Percentiles rank a stretch among this genome's conserved stretches.
These are phyloP conservation scores for Zygoascus ofunaensis DNA, from an alignment of 805 yeast species.

Conservation along the genomic window DNA sequence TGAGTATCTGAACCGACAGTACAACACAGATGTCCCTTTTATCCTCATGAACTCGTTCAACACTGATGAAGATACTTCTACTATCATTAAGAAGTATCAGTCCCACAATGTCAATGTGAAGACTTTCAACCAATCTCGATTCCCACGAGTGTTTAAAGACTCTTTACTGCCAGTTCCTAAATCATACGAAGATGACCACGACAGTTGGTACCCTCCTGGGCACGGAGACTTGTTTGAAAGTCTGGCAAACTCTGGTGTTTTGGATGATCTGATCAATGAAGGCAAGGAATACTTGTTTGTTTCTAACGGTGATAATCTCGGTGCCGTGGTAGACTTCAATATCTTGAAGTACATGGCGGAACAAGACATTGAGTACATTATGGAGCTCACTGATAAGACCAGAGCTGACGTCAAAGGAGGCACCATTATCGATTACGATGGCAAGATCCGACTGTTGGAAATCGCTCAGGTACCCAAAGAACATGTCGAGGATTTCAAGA, in stretches of 20 bases:
- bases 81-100: slow-evolving; percentile 90
- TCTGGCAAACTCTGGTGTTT: slow-evolving; percentile 79
- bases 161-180: slow-evolving; percentile 94
- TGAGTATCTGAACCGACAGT: slow-evolving; percentile 83
- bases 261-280: slow-evolving; percentile 78
- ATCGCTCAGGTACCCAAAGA: slow-evolving; percentile 98
- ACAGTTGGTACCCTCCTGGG: slow-evolving; percentile 99
- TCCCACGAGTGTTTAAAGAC: slow-evolving; percentile 91
- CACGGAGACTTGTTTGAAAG: slow-evolving; percentile 97
- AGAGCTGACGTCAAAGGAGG: slow-evolving; percentile 99
- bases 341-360: slow-evolving; percentile 89
- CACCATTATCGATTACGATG: slow-evolving; percentile 92
- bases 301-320: slow-evolving; percentile 96
- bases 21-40: slow-evolving; percentile 89
- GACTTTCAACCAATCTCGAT: slow-evolving; percentile 96
- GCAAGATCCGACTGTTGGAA: slow-evolving; percentile 86
- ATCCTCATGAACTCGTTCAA: slow-evolving; percentile 97
- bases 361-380: slow-evolving; percentile 84
- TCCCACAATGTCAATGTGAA: slow-evolving; percentile 92
- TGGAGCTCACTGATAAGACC: slow-evolving; percentile 98
- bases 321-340: slow-evolving; percentile 92
- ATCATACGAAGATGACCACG: slow-evolving; percentile 58
- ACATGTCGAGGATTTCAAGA: slow-evolving; percentile 95
- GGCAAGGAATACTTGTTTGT: slow-evolving; percentile 94
- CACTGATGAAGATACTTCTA: slow-evolving; percentile 91